Conservation (phyloP, 495 filamentous ascomycete genomes). For the Penicillium verhagenii region DNA sequence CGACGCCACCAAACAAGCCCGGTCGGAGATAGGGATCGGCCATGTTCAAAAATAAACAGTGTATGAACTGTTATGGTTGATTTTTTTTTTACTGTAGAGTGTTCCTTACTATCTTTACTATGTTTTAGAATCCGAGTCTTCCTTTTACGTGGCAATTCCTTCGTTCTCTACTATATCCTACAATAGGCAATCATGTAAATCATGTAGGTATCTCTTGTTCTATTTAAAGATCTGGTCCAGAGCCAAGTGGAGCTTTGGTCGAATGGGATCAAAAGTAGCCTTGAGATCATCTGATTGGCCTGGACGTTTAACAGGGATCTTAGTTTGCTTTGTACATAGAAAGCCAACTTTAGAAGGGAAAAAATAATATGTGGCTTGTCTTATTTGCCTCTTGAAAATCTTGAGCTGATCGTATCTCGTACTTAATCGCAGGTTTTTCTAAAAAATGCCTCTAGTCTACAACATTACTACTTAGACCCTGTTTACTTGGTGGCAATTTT, state of each 20-base stretch:
- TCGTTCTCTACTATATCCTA: background rate
- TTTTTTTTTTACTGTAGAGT: too few relatives aligned
- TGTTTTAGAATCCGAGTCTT: too few relatives aligned
- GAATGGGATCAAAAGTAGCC: background rate
- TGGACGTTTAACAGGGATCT: background rate
- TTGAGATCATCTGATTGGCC: background rate
- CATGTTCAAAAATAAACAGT: background rate
- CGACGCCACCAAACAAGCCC: slow-evolving; percentile 26
- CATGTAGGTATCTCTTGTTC: background rate
- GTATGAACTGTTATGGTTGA: too few relatives aligned
- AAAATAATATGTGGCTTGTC: background rate
- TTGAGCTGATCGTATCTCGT: background rate
- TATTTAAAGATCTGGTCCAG: slow-evolving; percentile 1
- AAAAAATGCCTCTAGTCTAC: background rate
- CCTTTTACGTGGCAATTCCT: background rate
- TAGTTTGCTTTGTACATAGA: background rate
- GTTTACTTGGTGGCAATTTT: background rate
- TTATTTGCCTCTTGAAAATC: slow-evolving; percentile 1
- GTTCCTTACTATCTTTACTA: too few relatives aligned
- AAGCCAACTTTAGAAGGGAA: too few relatives aligned
- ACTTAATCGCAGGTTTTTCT: background rate
- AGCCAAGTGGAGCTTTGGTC: background rate
- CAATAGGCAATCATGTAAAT: background rate
- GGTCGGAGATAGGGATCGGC: slow-evolving; percentile 20
- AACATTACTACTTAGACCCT: background rate